Conservation (phyloP, 257 asterid genomes). For the Penstemon eatonii region DNA sequence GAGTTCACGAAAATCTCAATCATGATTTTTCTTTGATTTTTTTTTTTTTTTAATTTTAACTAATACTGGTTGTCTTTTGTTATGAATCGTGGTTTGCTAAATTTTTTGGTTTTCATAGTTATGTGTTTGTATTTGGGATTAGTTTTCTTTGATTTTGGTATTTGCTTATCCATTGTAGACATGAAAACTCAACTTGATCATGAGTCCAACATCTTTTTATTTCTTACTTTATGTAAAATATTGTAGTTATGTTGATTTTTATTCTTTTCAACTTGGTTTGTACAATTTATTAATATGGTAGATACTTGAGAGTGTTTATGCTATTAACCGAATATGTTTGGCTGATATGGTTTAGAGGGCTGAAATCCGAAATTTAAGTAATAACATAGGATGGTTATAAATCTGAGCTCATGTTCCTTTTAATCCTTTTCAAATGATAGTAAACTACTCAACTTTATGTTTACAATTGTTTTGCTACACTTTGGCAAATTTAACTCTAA, state of each 20-base stretch:
- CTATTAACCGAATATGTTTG: too few species aligned
- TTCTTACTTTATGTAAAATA: background rate
- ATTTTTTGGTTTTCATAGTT: background rate
- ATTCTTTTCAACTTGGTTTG: background rate
- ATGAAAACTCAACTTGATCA: background rate
- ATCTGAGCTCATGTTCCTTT: too few species aligned
- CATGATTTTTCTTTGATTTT: constrained; percentile 15
- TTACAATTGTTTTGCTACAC: too few species aligned
- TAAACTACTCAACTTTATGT: too few species aligned
- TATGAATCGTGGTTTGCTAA: too few species aligned
- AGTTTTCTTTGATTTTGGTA: constrained; percentile 1
- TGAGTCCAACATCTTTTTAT: background rate
- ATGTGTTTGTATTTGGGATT: background rate
- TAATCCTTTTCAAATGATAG: too few species aligned
- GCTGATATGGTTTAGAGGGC: too few species aligned
- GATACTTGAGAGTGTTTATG: background rate
- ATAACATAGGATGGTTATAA: too few species aligned
- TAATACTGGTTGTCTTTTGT: background rate
- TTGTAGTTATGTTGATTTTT: background rate
- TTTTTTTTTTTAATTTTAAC: background rate
- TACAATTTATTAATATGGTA: background rate
- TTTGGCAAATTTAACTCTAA: too few species aligned
- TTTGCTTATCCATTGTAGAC: background rate
- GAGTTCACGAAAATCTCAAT: background rate
- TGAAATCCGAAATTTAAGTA: too few species aligned